A percentile compares a stretch with the other conserved stretches of the same genome.
Evolutionary conservation across 768 basidiomycete genomes (phyloP).

Genomic region (Leucosporidium creatinivorum): DNA sequence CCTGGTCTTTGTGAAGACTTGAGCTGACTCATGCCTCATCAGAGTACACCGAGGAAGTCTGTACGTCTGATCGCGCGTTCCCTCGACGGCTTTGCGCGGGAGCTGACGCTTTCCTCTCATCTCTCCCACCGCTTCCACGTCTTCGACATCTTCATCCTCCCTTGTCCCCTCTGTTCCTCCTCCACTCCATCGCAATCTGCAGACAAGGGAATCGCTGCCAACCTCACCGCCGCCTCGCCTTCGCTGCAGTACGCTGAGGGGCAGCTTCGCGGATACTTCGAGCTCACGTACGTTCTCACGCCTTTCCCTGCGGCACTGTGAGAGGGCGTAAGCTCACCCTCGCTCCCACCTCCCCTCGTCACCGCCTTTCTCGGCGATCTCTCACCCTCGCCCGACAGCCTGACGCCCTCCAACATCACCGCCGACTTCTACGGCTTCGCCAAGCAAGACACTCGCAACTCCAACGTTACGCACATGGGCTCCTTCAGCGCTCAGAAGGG

Average conservation of each 20-base stretch:
- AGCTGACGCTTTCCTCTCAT: too few relatives aligned
- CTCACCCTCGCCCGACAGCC: not conserved
- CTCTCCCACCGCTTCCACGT: too few relatives aligned
- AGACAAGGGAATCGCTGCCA: conserved; percentile 39
- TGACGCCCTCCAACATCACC: conserved; percentile 48
- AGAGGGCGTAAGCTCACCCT: too few relatives aligned
- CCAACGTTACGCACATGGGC: conserved; percentile 1
- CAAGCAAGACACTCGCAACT: conserved; percentile 1
- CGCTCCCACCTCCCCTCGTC: too few relatives aligned
- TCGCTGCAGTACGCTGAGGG: conserved; percentile 59
- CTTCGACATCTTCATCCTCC: too few relatives aligned
- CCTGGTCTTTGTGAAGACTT: conserved; percentile 39
- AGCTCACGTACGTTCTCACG: conserved; percentile 44
- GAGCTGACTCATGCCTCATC: not conserved
- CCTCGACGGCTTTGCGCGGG: too few relatives aligned
- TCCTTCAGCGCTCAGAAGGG: conserved; percentile 1
- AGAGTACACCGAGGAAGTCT: not conserved
- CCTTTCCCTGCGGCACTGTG: too few relatives aligned
- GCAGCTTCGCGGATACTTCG: conserved; percentile 56
- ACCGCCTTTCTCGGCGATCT: too few relatives aligned
- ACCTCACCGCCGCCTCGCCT: conserved; percentile 45
- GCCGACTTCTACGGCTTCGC: conserved; percentile 57
- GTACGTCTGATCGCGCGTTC: not conserved
- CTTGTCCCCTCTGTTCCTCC: too few relatives aligned
- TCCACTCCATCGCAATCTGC: not conserved